phyloP scores from a whole-genome alignment of 2,329 filamentous ascomycete genomes.

The Anthostomella pinea region DNA sequence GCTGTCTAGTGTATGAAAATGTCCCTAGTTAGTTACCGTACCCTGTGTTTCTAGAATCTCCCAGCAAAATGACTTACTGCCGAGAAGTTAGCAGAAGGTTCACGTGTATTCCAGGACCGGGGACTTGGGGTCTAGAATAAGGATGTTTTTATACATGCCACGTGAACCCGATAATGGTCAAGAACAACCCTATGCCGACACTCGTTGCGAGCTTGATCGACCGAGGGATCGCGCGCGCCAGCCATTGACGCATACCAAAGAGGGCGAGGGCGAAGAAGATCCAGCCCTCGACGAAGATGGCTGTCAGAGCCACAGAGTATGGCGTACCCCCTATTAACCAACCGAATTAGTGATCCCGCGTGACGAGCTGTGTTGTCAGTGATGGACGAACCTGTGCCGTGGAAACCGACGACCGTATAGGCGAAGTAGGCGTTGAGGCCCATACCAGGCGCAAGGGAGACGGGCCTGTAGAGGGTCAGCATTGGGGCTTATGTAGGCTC shows the following conservation, averaged over 20 bases:
- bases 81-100: too few species aligned
- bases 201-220: conserved; percentile 86
- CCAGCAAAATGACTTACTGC: too few species aligned
- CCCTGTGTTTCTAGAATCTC: too few species aligned
- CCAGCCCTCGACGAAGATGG: conserved; percentile 85
- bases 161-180: conserved; percentile 72
- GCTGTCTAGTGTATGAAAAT: too few species aligned
- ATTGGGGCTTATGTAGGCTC: conserved; percentile 6
- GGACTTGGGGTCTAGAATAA: too few species aligned
- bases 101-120: too few species aligned
- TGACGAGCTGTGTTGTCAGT: too few species aligned
- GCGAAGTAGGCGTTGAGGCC: conserved; percentile 86
- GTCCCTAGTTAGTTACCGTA: too few species aligned
- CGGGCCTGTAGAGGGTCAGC: conserved; percentile 43
- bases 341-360: too few species aligned
- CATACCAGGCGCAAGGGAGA: conserved; percentile 72
- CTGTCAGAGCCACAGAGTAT: conserved; percentile 74
- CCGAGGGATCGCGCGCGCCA: conserved; percentile 76
- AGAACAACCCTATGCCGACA: conserved; percentile 81
- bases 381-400: conserved; percentile 68
- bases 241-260: conserved; percentile 81
- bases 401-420: conserved; percentile 68
- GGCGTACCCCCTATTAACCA: too few species aligned
- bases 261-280: conserved; percentile 79
- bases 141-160: too few species aligned